Base-by-base conservation (phyloP, 2,329 filamentous ascomycete genomes). In the Macrophomina phaseolina region DNA sequence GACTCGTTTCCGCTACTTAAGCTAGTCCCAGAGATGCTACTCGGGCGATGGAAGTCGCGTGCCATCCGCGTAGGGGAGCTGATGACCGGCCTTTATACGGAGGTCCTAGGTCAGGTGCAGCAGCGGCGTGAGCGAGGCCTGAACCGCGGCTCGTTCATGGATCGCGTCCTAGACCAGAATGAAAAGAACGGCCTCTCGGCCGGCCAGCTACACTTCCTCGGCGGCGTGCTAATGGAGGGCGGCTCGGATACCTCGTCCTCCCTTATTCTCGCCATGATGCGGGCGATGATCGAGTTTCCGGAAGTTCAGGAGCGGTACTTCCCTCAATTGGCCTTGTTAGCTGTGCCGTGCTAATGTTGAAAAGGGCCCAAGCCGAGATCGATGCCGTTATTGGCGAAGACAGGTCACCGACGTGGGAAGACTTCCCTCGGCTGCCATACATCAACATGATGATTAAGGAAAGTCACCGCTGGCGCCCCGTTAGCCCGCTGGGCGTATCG, bases 161-260 rank as follows among this genome's bases (percentile, higher is more conserved):
- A 56, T 34, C 32, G 53, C 4, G 53, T 40, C 12, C 38, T 56
- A 2, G 53, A 56, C 53, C 32, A 56, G 16, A n/a, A 56, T 1
- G 53, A 38, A 5, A 40, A 56, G 12, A 56, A 40, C 7, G 32
- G 16, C 6, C n/a, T 56, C 4, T 40, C 32, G 9, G 4, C 16
- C 16, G n/a, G 48, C 56, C 14, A 79, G 34, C 70, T 81, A 6
- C 75, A 76, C 67, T 81, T 82, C 67, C 71, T 82, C 14, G 73
- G 72, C 36, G 75, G 75, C 38, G 71, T 72, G 9, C 64, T 75
- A 65, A 76, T 76, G 62, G 76, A 79, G 68, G 78, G 74, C 36
- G 78, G 79, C 2, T 73, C 75, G 1, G 76, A 77, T 40, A 81
- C 80, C 0, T 73, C 76, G 9, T 74, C 74, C 4, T 72, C 72